These are phyloP conservation scores for Wickerhamiella alocasiicola DNA, from an alignment of 805 yeast species.

Conservation along the genomic window DNA sequence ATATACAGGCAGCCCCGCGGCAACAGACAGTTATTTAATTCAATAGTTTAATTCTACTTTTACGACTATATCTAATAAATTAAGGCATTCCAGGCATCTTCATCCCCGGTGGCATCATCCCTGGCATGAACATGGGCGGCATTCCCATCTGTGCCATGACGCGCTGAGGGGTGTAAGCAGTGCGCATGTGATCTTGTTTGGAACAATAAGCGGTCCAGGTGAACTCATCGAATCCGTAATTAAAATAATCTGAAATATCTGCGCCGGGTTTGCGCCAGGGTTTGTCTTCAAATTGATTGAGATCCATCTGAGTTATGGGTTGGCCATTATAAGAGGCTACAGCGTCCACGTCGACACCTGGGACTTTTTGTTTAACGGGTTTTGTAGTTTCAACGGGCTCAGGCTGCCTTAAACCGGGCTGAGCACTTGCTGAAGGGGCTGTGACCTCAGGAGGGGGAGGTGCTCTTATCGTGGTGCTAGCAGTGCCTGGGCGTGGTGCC, in stretches of 20 bases:
- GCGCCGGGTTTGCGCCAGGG: slow-evolving; percentile 99
- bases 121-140: slow-evolving; percentile 22
- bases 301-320: slow-evolving; percentile 68
- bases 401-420: slow-evolving; percentile 10
- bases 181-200: slow-evolving; percentile 70
- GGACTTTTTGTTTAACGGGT: slow-evolving; percentile 16
- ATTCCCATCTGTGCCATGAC: slow-evolving; percentile 35
- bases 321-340: slow-evolving; percentile 67
- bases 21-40: slow-evolving; percentile 7
- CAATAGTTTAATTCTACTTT: not conserved
- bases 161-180: slow-evolving; percentile 61
- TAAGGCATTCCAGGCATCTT: slow-evolving; percentile 15
- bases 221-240: slow-evolving; percentile 90
- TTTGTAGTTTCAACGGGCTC: not conserved
- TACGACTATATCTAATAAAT: not conserved
- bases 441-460: slow-evolving; percentile 21
- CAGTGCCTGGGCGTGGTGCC: slow-evolving; percentile 23
- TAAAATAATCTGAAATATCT: slow-evolving; percentile 86
- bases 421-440: slow-evolving; percentile 16
- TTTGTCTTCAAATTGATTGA: slow-evolving; percentile 76
- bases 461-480: slow-evolving; percentile 19
- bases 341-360: slow-evolving; percentile 52
- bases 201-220: slow-evolving; percentile 90
- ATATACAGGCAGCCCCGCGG: too few species aligned
- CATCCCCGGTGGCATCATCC: slow-evolving; percentile 19